A percentile compares a stretch with the other conserved stretches of the same genome.
Conservation (phyloP, 805 yeast species). For the Hanseniaspora thailandica region DNA sequence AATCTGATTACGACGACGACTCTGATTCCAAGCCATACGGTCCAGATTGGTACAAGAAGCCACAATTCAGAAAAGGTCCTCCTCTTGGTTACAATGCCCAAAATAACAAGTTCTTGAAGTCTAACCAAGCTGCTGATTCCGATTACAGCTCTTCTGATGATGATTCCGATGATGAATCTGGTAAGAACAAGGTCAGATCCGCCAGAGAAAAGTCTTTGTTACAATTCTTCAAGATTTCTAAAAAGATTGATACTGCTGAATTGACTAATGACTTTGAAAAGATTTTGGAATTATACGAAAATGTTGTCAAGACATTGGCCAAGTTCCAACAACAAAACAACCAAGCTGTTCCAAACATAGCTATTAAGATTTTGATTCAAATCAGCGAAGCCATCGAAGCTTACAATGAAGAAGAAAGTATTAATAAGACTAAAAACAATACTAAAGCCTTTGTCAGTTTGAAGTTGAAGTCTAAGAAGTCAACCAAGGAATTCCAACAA, state of each 20-base stretch:
- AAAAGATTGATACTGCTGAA: constrained; percentile 56
- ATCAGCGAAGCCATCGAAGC: constrained; percentile 58
- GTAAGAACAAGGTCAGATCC: constrained; percentile 76
- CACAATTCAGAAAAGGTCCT: constrained; percentile 30
- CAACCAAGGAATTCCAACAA: constrained; percentile 53
- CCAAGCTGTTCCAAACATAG: constrained; percentile 56
- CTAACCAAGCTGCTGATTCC: constrained; percentile 23
- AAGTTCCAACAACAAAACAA: constrained; percentile 64
- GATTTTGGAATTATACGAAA: constrained; percentile 67
- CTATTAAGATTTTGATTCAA: constrained; percentile 54
- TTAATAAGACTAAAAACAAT: constrained; percentile 70
- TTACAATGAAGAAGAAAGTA: constrained; percentile 41
- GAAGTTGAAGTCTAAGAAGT: constrained; percentile 79
- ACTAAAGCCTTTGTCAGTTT: constrained; percentile 78
- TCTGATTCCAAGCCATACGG: constrained; percentile 34
- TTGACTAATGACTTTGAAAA: constrained; percentile 68
- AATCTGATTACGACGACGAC: constrained; percentile 35
- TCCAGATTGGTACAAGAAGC: constrained; percentile 36
- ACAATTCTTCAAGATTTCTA: constrained; percentile 61
- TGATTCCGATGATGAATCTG: constrained; percentile 40
- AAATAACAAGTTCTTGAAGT: constrained; percentile 27
- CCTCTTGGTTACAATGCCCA: constrained; percentile 21
- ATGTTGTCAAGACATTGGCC: constrained; percentile 50
- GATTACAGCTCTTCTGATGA: constrained; percentile 28
- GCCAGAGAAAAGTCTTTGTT: constrained; percentile 88